Evolutionary conservation across 2,329 filamentous ascomycete species (phyloP).

Genomic region (Beauveria rudraprayagi): DNA sequence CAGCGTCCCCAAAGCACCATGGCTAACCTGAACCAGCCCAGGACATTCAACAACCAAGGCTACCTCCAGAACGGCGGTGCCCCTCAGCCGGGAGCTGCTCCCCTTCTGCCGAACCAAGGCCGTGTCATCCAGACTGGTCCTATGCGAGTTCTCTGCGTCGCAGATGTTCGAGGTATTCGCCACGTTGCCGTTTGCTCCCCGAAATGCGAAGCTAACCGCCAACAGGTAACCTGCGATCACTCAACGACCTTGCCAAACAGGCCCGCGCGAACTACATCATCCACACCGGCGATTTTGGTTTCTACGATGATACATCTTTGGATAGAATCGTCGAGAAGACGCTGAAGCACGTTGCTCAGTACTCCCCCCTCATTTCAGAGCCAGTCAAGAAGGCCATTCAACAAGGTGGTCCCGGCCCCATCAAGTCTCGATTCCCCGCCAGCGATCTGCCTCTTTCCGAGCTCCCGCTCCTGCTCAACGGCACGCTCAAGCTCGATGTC

Average conservation of each 20-base stretch:
- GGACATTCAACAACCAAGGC: constrained; percentile 40
- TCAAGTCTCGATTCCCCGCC: constrained; percentile 77
- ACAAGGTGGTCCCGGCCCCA: constrained; percentile 60
- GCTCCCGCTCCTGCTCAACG: constrained; percentile 78
- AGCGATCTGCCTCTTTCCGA: constrained; percentile 87
- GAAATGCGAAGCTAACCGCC: constrained; percentile 14
- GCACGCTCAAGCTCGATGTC: constrained; percentile 84
- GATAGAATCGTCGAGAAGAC: constrained; percentile 99
- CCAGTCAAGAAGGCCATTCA: constrained; percentile 60
- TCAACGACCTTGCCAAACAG: constrained; percentile 93
- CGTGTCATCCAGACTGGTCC: constrained; percentile 58
- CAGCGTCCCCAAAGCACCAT: constrained; percentile 10
- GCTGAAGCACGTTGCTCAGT: constrained; percentile 95
- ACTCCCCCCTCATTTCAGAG: constrained; percentile 88
- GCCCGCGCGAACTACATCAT: constrained; percentile 96
- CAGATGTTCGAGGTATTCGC: constrained; percentile 59
- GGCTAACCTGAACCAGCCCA: constrained; percentile 27
- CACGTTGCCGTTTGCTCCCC: constrained; percentile 5
- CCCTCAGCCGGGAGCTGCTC: constrained; percentile 51
- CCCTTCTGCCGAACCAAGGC: constrained; percentile 60
- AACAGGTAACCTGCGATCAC: constrained; percentile 82
- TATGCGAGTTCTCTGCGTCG: constrained; percentile 61
- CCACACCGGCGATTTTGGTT: constrained; percentile 97
- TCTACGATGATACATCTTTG: constrained; percentile 93
- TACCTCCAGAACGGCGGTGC: constrained; percentile 57